Percentiles rank a stretch among this genome's conserved stretches.
These are phyloP conservation scores for Chalciporus sp. DNA, from an alignment of 1,284 basidiomycete genomes.

Conservation along the genomic window DNA sequence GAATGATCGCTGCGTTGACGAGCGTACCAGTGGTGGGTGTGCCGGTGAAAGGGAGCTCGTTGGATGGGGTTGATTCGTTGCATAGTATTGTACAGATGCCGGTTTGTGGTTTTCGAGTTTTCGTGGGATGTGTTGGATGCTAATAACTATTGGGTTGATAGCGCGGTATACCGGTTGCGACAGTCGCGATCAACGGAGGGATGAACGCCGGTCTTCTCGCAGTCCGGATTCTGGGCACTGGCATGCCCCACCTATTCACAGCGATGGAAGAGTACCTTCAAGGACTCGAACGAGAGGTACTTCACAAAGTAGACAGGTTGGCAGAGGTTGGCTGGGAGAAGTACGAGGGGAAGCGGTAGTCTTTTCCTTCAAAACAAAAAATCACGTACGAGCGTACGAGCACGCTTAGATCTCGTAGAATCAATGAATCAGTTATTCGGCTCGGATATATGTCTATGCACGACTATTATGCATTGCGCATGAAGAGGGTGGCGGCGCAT, in stretches of 20 bases:
- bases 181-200: constrained; percentile 96
- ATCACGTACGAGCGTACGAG: too few species aligned
- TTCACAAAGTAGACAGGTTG: constrained; percentile 81
- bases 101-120: constrained; percentile 48
- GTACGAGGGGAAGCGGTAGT: constrained; percentile 56
- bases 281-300: constrained; percentile 80
- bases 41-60: constrained; percentile 91
- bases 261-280: constrained; percentile 81
- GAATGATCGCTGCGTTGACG: constrained; percentile 97
- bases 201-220: constrained; percentile 94
- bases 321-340: constrained; percentile 85
- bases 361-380: background rate
- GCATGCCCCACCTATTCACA: constrained; percentile 66
- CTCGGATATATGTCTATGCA: too few species aligned
- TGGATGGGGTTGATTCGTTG: constrained; percentile 96
- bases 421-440: too few species aligned
- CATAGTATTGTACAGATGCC: constrained; percentile 99
- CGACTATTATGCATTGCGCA: too few species aligned
- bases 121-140: too few species aligned
- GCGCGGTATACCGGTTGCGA: constrained; percentile 96
- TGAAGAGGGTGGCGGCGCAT: too few species aligned
- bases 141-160: constrained; percentile 30
- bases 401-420: too few species aligned
- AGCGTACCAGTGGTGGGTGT: constrained; percentile 94
- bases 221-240: constrained; percentile 82